Evolutionary conservation across 2,329 filamentous ascomycete genomes (phyloP).

Genomic region (Berkeleyomyces basicola): DNA sequence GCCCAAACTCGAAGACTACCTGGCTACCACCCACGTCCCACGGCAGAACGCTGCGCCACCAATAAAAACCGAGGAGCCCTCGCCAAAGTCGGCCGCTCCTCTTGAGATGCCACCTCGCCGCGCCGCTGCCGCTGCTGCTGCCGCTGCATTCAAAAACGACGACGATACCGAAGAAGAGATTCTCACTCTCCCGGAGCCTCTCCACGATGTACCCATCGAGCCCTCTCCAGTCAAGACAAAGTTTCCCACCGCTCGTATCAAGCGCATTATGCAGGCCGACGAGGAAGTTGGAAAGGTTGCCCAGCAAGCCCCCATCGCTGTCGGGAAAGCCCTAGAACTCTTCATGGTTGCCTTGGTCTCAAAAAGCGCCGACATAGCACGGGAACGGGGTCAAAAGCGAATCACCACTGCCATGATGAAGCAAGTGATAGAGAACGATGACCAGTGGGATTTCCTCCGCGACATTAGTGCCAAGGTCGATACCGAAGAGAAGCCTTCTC

Average conservation of each 20-base stretch:
- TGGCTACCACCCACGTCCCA: neutral
- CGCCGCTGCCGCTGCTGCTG: conserved; percentile 17
- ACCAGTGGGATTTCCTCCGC: conserved; percentile 83
- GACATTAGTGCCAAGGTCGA: conserved; percentile 81
- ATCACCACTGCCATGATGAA: conserved; percentile 87
- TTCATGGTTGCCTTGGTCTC: conserved; percentile 94
- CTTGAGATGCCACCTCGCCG: conserved; percentile 22
- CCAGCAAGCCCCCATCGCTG: conserved; percentile 90
- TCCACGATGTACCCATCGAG: conserved; percentile 26
- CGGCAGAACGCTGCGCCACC: neutral
- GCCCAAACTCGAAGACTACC: conserved; percentile 1
- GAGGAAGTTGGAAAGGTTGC: conserved; percentile 98
- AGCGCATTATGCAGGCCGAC: conserved; percentile 98
- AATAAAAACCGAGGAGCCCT: conserved; percentile 9
- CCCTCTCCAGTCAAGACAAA: conserved; percentile 76
- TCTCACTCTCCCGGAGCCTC: conserved; percentile 16
- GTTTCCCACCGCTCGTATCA: conserved; percentile 93
- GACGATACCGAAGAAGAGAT: conserved; percentile 26
- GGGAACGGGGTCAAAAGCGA: conserved; percentile 68
- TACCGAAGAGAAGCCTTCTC: conserved; percentile 33
- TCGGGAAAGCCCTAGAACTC: conserved; percentile 86
- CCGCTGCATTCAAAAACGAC: conserved; percentile 14
- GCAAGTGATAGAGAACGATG: conserved; percentile 70
- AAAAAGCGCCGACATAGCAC: conserved; percentile 72
- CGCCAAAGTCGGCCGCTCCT: conserved; percentile 9